Evolutionary conservation across 2,329 filamentous ascomycete species (phyloP), one percentile per base, ranked within the genome.

Genomic region (Fonsecaea erecta): DNA sequence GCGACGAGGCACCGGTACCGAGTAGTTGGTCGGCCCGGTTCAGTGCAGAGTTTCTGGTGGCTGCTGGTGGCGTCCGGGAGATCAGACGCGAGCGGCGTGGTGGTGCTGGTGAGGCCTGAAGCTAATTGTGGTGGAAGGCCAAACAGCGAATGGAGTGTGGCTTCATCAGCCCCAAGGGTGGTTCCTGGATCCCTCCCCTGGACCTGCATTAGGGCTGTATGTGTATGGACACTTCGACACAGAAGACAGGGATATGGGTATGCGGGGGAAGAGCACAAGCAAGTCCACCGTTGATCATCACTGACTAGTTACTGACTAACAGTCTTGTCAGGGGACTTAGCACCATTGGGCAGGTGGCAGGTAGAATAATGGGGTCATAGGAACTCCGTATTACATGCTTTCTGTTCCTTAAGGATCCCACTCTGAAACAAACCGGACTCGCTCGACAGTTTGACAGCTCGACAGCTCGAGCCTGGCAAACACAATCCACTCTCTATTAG

Each of bases 351-450:
- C 3, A 30, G 3, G 3, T 8, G 28, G 28, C n/a, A n/a, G n/a
- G n/a, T n/a, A n/a, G 18, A 9, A 24, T 12, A 24, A 48, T 48
- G 43, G 43, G 26, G 43, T 24, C 43, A 48, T 24, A 48, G 43
- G 21, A 24, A 48, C 43, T 12, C 43, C 43, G 43, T 48, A 24
- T 48, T 12, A 48, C 43, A 24, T 7, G 26, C 8, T 26, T 30
- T 30, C 40, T 48, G 43, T 26, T 48, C 43, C 43, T 48, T 6
- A 9, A 48, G 43, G 43, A 48, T 48, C 21, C 43, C 11, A 14
- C 5, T 48, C 43, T 48, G 43, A 48, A 48, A 48, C 43, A 26
- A 48, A 48, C 43, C 18, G 43, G n/a, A n/a, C n/a, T n/a, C n/a
- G n/a, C n/a, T n/a, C n/a, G n/a, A n/a, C n/a, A n/a, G n/a, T n/a